A percentile compares a stretch with the other conserved stretches of the same genome.
Conservation (phyloP, 176 grass and related monocot genomes). For the Urochloa ruziziensis region DNA sequence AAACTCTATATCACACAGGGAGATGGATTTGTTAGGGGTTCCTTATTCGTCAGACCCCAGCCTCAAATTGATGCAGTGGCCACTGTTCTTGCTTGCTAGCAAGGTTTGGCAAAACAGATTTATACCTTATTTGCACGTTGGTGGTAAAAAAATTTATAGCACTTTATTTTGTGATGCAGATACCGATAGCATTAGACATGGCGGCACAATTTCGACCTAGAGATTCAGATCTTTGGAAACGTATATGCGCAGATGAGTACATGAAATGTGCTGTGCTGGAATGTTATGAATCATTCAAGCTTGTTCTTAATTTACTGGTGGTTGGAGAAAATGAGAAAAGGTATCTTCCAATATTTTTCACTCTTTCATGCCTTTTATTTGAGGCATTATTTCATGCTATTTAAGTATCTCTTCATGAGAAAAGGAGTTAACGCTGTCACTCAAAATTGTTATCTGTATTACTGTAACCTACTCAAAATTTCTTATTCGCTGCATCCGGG, state of each 20-base stretch:
- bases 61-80: conserved; percentile 95
- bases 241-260: conserved; percentile 95
- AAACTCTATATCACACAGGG: conserved; percentile 50
- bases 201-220: conserved; percentile 83
- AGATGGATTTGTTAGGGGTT: conserved; percentile 93
- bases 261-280: conserved; percentile 97
- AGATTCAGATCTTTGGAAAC: conserved; percentile 94
- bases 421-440: conserved; percentile 7
- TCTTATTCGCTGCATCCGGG: too few relatives aligned
- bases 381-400: neutral
- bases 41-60: conserved; percentile 95
- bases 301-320: conserved; percentile 88
- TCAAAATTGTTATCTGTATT: neutral
- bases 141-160: neutral
- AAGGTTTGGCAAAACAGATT: conserved; percentile 55
- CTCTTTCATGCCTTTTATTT: conserved; percentile 8
- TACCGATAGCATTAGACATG: conserved; percentile 97
- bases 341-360: conserved; percentile 29
- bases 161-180: conserved; percentile 55
- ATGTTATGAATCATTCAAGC: conserved; percentile 97
- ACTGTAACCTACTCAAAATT: neutral
- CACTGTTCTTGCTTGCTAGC: conserved; percentile 95
- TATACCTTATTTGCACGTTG: conserved; percentile 13
- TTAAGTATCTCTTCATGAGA: conserved; percentile 13
- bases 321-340: conserved; percentile 95